Evolutionary conservation across 139 green algal genomes (phyloP).

Genomic region (Pleodorina starrii): DNA sequence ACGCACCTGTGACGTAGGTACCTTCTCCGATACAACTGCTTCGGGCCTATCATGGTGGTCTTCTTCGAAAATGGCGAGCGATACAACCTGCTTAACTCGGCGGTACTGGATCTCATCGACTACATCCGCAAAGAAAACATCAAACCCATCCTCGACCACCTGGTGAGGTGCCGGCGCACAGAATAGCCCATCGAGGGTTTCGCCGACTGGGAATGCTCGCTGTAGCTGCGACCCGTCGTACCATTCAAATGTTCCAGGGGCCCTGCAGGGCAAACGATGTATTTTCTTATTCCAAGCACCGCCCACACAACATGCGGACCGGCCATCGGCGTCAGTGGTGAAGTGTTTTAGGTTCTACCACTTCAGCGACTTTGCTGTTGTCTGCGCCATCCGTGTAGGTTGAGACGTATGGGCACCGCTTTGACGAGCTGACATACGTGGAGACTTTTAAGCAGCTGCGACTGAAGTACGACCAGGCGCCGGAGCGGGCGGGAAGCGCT

Average conservation of each 20-base stretch:
- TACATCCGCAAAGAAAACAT: slow-evolving; percentile 90
- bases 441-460: slow-evolving; percentile 88
- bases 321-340: no score
- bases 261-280: no score
- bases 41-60: slow-evolving; percentile 86
- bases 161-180: no score
- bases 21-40: slow-evolving; percentile 84
- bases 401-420: slow-evolving; percentile 69
- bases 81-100: slow-evolving; percentile 93
- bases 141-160: slow-evolving; percentile 78
- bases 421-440: slow-evolving; percentile 82
- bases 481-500: slow-evolving; percentile 48
- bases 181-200: no score
- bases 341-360: no score
- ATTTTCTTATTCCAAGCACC: no score
- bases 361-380: no score
- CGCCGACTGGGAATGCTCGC: no score
- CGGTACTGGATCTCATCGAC: slow-evolving; percentile 87
- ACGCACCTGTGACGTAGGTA: slow-evolving; percentile 54
- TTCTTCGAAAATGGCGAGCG: slow-evolving; percentile 90
- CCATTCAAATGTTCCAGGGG: no score
- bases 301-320: no score
- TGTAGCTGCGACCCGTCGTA: no score
- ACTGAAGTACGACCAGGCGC: slow-evolving; percentile 81
- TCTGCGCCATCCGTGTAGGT: slow-evolving; percentile 47